These are phyloP conservation scores for Mimosa pudica DNA, from an alignment of 306 rosid species.

Conservation along the genomic window DNA sequence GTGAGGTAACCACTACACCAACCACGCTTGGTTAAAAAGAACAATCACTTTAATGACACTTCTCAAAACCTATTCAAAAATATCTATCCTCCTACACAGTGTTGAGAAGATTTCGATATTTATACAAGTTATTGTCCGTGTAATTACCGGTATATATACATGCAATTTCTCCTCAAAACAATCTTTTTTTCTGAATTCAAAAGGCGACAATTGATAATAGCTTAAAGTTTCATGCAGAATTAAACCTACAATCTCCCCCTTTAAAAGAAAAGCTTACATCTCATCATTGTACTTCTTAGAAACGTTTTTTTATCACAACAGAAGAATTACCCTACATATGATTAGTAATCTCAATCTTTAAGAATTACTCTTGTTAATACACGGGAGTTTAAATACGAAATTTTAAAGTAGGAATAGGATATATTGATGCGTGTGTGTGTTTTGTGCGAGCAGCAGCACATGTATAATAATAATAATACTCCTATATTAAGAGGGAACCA, in stretches of 20 bases:
- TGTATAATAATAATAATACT: conserved; percentile 8
- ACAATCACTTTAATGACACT: background rate
- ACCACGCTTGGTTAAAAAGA: no score
- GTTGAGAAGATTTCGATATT: background rate
- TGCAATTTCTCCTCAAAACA: background rate
- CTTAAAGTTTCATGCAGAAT: no score
- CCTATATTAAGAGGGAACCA: conserved; percentile 31
- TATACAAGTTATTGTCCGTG: background rate
- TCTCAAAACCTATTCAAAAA: background rate
- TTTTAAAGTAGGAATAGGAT: background rate
- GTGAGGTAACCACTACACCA: no score
- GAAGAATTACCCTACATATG: no score
- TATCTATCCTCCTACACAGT: background rate
- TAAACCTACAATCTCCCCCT: no score
- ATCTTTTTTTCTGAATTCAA: background rate
- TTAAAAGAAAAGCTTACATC: no score
- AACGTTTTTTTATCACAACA: background rate
- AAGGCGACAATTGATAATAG: no score
- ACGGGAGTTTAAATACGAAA: background rate
- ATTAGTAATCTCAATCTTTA: background rate
- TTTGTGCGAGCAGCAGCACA: conserved; percentile 24
- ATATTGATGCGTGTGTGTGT: background rate
- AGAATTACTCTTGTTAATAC: background rate
- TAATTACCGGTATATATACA: background rate
- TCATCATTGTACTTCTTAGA: background rate